These are phyloP conservation scores for Anisogramma anomala DNA, from an alignment of 2,329 filamentous ascomycete species.

Conservation along the genomic window DNA sequence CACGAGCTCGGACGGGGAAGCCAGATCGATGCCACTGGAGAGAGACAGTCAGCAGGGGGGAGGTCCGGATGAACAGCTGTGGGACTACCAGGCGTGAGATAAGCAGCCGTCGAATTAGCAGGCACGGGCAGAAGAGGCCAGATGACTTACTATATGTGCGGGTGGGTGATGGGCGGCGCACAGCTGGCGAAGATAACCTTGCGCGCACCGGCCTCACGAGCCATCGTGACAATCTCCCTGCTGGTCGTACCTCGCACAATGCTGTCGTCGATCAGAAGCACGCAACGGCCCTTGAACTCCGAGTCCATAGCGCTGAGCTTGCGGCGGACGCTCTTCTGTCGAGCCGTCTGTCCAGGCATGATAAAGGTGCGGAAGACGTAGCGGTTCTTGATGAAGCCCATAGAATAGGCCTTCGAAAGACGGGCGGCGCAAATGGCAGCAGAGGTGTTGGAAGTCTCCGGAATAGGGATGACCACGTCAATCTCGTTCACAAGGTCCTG, in stretches of 20 bases:
- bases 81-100: background rate
- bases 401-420: slow-evolving; percentile 64
- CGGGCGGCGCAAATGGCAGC: slow-evolving; percentile 65
- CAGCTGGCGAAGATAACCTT: slow-evolving; percentile 78
- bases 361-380: slow-evolving; percentile 67
- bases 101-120: too few species aligned
- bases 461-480: slow-evolving; percentile 72
- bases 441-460: slow-evolving; percentile 69
- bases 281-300: slow-evolving; percentile 71
- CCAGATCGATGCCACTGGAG: slow-evolving; percentile 9
- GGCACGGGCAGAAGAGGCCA: background rate
- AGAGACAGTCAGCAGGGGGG: background rate
- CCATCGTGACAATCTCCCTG: slow-evolving; percentile 72
- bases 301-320: slow-evolving; percentile 81
- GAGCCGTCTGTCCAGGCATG: slow-evolving; percentile 60
- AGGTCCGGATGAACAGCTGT: background rate
- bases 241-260: slow-evolving; percentile 81
- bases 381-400: slow-evolving; percentile 76
- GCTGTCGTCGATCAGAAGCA: slow-evolving; percentile 79
- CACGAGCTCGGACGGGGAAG: slow-evolving; percentile 24
- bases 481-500: slow-evolving; percentile 62
- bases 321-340: slow-evolving; percentile 76
- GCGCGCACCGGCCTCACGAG: slow-evolving; percentile 67
- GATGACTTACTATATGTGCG: slow-evolving; percentile 61
- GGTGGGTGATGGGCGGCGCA: slow-evolving; percentile 69